Base-by-base conservation (phyloP, 805 yeast genomes). In the Ogataea corticis region DNA sequence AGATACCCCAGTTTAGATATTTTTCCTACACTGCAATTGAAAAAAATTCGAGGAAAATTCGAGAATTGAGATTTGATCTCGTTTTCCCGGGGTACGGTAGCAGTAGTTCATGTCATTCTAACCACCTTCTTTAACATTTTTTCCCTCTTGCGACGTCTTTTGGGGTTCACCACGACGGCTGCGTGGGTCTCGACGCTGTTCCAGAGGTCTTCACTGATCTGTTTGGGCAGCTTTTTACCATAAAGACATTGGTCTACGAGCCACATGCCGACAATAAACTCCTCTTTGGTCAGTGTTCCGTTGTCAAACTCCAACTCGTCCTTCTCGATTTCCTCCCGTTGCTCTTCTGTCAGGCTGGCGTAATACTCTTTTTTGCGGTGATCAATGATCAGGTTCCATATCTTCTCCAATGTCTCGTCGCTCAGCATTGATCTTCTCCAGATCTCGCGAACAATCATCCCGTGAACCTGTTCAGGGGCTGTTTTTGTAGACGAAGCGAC, bases 221-320 rank as follows among this genome's bases (percentile, higher is more conserved):
- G 66, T 48, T 78, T 75, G 0, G 99, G 98, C 39, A 94, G 68
- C 62, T 94, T 94, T 32, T 96, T 73, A 0, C 99, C 99, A 61
- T 92, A 94, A 12, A 94, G 71, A 61, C 97, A 87, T 66, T 94
- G 99, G 64, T 94, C 99, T 2, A 94, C 91, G 4, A 91, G 67
- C 99, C 99, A 94, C 86, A 87, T 91, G 0, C 99, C 99, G n/a
- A 91, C 92, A 27, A 92, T 69, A 57, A 94, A 94, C 51, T 91
- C 92, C 30, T 82, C 83, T 50, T 87, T 79, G 54, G 83, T 85
- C 44, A 94, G 69, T 1, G 87, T 79, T 0, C 96, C 96, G 61
- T 86, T 94, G 37, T 70, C 56, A 85, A 71, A 38, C 78, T 77
- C 89, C 89, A 88, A 23, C 83, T 51, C 46, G 17, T 36, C 41